A percentile compares a stretch with the other conserved stretches of the same genome.
Evolutionary conservation across 202 grass and related monocot genomes (phyloP).

Genomic region (Eragrostis tef): DNA sequence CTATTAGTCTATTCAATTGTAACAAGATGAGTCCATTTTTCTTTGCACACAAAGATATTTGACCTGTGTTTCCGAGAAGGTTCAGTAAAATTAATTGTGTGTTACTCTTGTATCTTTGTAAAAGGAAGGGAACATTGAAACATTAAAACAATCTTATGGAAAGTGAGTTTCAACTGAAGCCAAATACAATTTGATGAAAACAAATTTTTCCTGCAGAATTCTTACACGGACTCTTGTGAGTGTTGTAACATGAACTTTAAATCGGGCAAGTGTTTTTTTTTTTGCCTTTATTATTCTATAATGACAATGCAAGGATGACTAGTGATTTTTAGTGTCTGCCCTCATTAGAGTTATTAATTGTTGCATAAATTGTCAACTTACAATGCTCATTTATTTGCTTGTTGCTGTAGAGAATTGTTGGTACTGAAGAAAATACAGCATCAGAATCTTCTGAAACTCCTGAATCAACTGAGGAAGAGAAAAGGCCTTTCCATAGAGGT

Average conservation of each 20-base stretch:
- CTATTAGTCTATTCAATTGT: conserved; percentile 4
- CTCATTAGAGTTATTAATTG: background rate
- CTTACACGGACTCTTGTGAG: conserved; percentile 22
- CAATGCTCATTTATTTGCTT: conserved; percentile 19
- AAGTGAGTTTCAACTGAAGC: conserved; percentile 8
- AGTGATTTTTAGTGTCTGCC: background rate
- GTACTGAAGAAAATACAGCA: conserved; percentile 55
- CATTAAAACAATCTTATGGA: background rate
- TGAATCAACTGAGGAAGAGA: conserved; percentile 57
- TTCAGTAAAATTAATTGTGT: conserved; percentile 8
- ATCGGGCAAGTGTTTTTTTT: too few species aligned
- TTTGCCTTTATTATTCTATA: too few species aligned
- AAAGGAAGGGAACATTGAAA: conserved; percentile 28
- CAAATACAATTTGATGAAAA: conserved; percentile 20
- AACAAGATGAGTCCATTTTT: background rate
- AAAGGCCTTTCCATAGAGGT: conserved; percentile 79
- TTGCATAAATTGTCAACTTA: conserved; percentile 25
- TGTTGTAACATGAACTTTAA: conserved; percentile 26
- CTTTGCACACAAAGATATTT: conserved; percentile 1
- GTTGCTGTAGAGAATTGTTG: conserved; percentile 68
- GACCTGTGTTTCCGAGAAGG: background rate
- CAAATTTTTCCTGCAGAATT: conserved; percentile 13
- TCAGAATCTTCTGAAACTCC: conserved; percentile 54
- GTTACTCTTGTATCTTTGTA: conserved; percentile 22
- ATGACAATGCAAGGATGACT: too few species aligned